These are phyloP conservation scores for Bretziella fagacearum DNA, from an alignment of 2,329 filamentous ascomycete genomes.

Conservation along the genomic window DNA sequence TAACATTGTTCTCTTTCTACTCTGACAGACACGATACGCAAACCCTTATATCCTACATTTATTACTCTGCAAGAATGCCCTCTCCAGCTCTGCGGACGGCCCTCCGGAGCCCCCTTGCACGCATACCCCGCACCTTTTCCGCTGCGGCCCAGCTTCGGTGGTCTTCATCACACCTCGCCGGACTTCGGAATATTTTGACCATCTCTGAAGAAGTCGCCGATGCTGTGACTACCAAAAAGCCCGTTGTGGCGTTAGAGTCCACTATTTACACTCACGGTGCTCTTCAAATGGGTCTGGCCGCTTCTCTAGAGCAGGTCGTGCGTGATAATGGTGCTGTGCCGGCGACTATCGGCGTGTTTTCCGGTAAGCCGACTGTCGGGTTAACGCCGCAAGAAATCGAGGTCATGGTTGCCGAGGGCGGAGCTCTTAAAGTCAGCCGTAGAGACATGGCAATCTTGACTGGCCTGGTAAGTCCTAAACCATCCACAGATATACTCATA, in stretches of 20 bases:
- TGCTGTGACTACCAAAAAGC: constrained; percentile 55
- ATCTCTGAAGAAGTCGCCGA: constrained; percentile 71
- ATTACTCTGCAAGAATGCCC: neutral
- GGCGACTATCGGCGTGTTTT: constrained; percentile 76
- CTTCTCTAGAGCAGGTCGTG: constrained; percentile 74
- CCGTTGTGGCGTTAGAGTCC: constrained; percentile 83
- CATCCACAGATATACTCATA: neutral
- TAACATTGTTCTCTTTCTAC: too few relatives aligned
- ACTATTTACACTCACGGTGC: constrained; percentile 95
- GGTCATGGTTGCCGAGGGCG: constrained; percentile 49
- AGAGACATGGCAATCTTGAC: constrained; percentile 71
- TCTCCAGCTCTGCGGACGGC: neutral
- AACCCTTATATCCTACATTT: neutral
- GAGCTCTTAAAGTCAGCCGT: constrained; percentile 67
- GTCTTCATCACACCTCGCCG: neutral
- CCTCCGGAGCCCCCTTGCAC: neutral
- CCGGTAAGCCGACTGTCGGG: constrained; percentile 69
- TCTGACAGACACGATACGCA: too few relatives aligned
- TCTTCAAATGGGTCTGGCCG: constrained; percentile 51
- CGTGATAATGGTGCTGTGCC: constrained; percentile 68
- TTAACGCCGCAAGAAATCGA: constrained; percentile 55
- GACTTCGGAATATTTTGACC: constrained; percentile 33
- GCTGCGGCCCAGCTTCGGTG: neutral
- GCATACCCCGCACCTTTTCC: neutral
- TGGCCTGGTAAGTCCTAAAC: constrained; percentile 43